Evolutionary conservation across 768 basidiomycete species (phyloP).

Genomic region (Hericium coralloides): DNA sequence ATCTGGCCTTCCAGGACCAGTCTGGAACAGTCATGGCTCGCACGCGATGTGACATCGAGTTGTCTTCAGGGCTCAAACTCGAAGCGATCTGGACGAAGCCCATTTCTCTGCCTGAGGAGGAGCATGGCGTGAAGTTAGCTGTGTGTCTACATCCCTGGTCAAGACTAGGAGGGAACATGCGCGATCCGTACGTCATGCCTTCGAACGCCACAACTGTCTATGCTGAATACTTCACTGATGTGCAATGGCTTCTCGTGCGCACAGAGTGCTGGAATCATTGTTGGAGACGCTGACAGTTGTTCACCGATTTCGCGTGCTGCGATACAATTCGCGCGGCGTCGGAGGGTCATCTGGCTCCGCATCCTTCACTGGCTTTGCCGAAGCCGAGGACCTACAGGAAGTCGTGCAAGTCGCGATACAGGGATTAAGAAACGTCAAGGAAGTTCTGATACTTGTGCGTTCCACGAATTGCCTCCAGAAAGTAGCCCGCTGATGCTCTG

Average conservation of each 20-base stretch:
- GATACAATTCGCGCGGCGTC: conserved; percentile 74
- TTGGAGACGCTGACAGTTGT: conserved; percentile 31
- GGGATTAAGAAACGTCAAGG: conserved; percentile 31
- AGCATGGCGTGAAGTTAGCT: conserved; percentile 29
- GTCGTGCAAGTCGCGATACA: conserved; percentile 47
- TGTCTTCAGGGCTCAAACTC: background rate
- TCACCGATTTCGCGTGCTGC: conserved; percentile 47
- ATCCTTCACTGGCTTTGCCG: conserved; percentile 62
- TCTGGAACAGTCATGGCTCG: no score
- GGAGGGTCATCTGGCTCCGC: conserved; percentile 66
- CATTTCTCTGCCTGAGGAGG: background rate
- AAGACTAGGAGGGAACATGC: conserved; percentile 70
- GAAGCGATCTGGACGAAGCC: background rate
- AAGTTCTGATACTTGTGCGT: conserved; percentile 55
- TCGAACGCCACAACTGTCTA: background rate
- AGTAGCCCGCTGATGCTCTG: conserved; percentile 4
- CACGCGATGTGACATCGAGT: background rate
- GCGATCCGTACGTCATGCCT: conserved; percentile 56
- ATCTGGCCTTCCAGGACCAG: no score
- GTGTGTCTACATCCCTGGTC: conserved; percentile 82
- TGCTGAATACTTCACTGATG: background rate
- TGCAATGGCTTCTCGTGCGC: background rate
- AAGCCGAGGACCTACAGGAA: conserved; percentile 61
- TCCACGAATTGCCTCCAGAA: background rate
- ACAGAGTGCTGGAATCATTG: conserved; percentile 39